Conservation (phyloP, 495 filamentous ascomycete genomes). For the Cryomyces minteri region DNA sequence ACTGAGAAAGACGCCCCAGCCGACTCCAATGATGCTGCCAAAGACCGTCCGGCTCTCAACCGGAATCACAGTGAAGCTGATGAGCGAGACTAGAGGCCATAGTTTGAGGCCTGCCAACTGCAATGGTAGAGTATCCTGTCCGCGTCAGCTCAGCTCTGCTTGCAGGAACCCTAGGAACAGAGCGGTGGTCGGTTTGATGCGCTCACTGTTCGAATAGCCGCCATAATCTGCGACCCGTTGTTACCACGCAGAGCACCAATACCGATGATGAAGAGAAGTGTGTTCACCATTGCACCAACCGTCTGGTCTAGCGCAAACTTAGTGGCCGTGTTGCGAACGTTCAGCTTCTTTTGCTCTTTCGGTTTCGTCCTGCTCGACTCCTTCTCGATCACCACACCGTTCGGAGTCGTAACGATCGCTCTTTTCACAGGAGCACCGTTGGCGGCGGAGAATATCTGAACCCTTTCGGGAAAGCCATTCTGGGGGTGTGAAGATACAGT, state of each 20-base stretch:
- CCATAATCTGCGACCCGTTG: not conserved
- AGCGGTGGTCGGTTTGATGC: too few species aligned
- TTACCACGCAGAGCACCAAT: slow-evolving; percentile 30
- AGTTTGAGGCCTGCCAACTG: slow-evolving; percentile 60
- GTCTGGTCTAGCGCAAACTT: slow-evolving; percentile 80
- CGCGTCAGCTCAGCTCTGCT: not conserved
- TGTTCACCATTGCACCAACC: slow-evolving; percentile 57
- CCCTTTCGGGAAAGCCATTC: too few species aligned
- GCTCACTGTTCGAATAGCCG: slow-evolving; percentile 1
- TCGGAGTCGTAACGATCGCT: too few species aligned
- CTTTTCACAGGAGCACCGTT: too few species aligned
- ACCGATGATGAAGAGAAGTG: slow-evolving; percentile 47
- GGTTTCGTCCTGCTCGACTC: not conserved
- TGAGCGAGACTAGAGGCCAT: slow-evolving; percentile 62
- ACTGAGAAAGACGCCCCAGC: slow-evolving; percentile 79
- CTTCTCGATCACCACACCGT: not conserved
- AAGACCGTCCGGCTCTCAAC: slow-evolving; percentile 59
- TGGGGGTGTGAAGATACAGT: too few species aligned
- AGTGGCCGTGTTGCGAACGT: slow-evolving; percentile 49
- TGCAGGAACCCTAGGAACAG: too few species aligned
- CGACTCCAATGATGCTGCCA: slow-evolving; percentile 61
- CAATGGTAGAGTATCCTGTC: slow-evolving; percentile 47
- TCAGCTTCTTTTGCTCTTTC: slow-evolving; percentile 24
- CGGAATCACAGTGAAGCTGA: slow-evolving; percentile 67
- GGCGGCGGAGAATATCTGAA: too few species aligned